Evolutionary conservation across 2,329 filamentous ascomycete genomes (phyloP).

Genomic region (Ophiobolus disseminans): DNA sequence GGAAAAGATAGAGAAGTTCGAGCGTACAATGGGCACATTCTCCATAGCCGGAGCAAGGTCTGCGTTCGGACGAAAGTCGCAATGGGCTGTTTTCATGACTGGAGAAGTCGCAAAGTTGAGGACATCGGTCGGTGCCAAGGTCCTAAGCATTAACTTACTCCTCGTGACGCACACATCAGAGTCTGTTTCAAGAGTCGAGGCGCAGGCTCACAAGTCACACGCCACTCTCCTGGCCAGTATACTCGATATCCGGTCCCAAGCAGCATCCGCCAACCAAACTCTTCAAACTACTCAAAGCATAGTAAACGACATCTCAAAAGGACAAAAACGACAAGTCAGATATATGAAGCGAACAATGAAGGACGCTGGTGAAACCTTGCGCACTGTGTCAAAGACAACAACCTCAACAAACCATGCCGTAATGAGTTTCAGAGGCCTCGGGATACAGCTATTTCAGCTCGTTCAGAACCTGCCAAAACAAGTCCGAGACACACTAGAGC

Average conservation of each 20-base stretch:
- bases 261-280: not conserved
- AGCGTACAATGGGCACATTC: not conserved
- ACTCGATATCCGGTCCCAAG: not conserved
- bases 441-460: not conserved
- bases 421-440: not conserved
- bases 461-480: not conserved
- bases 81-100: not conserved
- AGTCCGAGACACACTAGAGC: not conserved
- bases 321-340: not conserved
- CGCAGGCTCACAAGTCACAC: not conserved
- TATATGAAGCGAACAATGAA: not conserved
- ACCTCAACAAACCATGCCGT: not conserved
- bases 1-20: not conserved
- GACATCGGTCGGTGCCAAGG: not conserved
- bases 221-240: not conserved
- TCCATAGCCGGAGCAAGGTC: not conserved
- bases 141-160: not conserved
- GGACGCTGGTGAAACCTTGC: not conserved
- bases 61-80: not conserved
- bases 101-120: not conserved
- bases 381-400: not conserved
- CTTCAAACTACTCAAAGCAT: not conserved
- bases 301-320: not conserved
- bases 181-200: not conserved
- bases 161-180: not conserved